phyloP scores from a whole-genome alignment of 1,284 basidiomycete species.

The Malassezia japonica region DNA sequence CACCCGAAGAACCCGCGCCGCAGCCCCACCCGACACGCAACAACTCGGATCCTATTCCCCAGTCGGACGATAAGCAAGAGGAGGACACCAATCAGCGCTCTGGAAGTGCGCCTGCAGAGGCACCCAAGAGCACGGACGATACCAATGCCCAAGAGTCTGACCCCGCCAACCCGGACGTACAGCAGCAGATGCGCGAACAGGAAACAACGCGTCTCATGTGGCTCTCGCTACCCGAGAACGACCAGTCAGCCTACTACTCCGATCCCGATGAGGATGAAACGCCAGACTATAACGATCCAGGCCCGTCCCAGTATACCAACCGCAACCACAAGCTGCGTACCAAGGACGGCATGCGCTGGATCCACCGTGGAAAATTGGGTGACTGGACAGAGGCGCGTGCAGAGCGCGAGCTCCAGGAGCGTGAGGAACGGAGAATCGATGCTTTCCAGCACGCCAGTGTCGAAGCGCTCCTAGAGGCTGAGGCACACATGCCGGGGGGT shows the following conservation, averaged over 20 bases:
- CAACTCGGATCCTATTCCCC: too few relatives aligned
- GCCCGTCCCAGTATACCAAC: constrained; percentile 22
- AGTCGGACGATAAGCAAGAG: too few relatives aligned
- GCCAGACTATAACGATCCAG: background rate
- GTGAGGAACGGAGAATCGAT: constrained; percentile 25
- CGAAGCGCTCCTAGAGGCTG: constrained; percentile 23
- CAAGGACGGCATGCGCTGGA: constrained; percentile 34
- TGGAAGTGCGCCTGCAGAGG: too few relatives aligned
- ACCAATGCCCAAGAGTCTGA: background rate
- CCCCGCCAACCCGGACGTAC: background rate
- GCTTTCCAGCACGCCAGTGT: constrained; percentile 35
- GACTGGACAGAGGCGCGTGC: constrained; percentile 38
- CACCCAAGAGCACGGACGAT: too few relatives aligned
- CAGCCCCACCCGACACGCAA: too few relatives aligned
- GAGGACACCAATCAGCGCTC: too few relatives aligned
- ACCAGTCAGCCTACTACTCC: constrained; percentile 10
- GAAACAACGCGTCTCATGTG: constrained; percentile 12
- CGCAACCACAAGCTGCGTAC: constrained; percentile 43
- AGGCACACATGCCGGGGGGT: constrained; percentile 5
- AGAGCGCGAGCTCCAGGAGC: constrained; percentile 34
- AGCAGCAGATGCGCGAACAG: constrained; percentile 6
- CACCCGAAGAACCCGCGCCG: too few relatives aligned
- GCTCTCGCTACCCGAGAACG: constrained; percentile 17
- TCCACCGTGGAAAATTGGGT: constrained; percentile 39
- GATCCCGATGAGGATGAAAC: constrained; percentile 8